These are phyloP conservation scores for Ilex asprella DNA, from an alignment of 257 asterid genomes.

Conservation along the genomic window DNA sequence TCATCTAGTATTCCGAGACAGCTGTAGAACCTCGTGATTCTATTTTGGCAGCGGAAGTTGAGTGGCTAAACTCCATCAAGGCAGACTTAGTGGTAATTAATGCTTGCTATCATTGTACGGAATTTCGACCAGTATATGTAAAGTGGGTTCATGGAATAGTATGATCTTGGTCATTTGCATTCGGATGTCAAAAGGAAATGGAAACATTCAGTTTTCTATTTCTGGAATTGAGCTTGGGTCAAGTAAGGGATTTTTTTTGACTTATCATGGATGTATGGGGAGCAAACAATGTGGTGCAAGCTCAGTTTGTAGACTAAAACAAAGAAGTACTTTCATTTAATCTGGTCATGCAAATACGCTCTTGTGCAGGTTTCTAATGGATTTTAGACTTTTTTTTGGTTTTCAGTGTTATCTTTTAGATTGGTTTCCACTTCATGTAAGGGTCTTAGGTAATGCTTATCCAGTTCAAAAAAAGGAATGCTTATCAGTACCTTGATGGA, in stretches of 20 bases:
- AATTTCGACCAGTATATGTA: not conserved
- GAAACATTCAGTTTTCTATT: not conserved
- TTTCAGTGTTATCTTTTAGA: not conserved
- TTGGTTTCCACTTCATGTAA: not conserved
- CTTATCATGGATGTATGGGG: too few species aligned
- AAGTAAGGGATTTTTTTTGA: too few species aligned
- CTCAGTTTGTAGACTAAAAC: too few species aligned
- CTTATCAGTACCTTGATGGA: slow-evolving; percentile 4
- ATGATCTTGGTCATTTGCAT: not conserved
- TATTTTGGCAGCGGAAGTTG: slow-evolving; percentile 79
- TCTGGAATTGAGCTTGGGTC: too few species aligned
- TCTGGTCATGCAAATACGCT: too few species aligned
- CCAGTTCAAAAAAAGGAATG: not conserved
- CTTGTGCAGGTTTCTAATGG: not conserved
- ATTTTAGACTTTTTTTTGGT: not conserved
- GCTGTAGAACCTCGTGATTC: slow-evolving; percentile 91
- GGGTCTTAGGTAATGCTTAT: not conserved
- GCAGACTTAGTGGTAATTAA: slow-evolving; percentile 83
- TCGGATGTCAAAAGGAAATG: not conserved
- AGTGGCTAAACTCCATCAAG: slow-evolving; percentile 90
- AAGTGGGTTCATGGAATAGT: not conserved
- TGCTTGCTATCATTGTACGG: not conserved
- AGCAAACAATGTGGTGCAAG: too few species aligned
- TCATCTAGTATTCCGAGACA: slow-evolving; percentile 82
- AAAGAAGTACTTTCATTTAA: too few species aligned